These are phyloP conservation scores for Atalantia buxifolia DNA, from an alignment of 345 rosid species.

Conservation along the genomic window DNA sequence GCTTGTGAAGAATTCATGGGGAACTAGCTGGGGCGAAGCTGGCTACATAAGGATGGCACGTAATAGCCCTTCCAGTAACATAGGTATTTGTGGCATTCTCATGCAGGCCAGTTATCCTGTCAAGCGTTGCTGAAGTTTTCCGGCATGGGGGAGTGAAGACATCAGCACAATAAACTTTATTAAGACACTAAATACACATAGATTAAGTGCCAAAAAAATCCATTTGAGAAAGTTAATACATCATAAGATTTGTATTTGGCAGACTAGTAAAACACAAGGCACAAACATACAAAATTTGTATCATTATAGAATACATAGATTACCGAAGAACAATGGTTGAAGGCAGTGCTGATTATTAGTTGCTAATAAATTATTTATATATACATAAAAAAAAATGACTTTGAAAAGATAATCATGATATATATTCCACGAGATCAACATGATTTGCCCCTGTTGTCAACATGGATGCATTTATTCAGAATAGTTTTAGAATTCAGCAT, in stretches of 20 bases:
- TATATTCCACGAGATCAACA: neutral
- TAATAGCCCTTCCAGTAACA: slow-evolving; percentile 14
- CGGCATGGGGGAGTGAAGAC: neutral
- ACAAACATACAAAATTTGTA: neutral
- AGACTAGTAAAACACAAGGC: neutral
- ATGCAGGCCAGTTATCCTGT: slow-evolving; percentile 72
- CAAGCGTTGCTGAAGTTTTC: slow-evolving; percentile 22
- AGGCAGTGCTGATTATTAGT: neutral
- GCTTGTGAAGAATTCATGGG: slow-evolving; percentile 95
- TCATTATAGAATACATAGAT: neutral
- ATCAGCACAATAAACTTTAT: neutral
- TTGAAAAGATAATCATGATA: neutral
- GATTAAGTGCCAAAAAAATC: neutral
- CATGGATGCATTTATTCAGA: neutral
- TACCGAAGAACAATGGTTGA: neutral
- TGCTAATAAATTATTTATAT: neutral
- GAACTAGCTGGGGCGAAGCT: slow-evolving; percentile 77
- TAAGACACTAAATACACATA: neutral
- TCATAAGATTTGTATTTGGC: neutral
- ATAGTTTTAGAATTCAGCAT: neutral
- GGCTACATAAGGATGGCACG: slow-evolving; percentile 72
- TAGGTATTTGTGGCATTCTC: slow-evolving; percentile 78
- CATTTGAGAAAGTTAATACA: neutral
- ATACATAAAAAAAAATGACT: neutral
- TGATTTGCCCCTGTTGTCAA: neutral